These are phyloP conservation scores for Endothia cerciana DNA, from an alignment of 2,329 filamentous ascomycete genomes.

Conservation along the genomic window DNA sequence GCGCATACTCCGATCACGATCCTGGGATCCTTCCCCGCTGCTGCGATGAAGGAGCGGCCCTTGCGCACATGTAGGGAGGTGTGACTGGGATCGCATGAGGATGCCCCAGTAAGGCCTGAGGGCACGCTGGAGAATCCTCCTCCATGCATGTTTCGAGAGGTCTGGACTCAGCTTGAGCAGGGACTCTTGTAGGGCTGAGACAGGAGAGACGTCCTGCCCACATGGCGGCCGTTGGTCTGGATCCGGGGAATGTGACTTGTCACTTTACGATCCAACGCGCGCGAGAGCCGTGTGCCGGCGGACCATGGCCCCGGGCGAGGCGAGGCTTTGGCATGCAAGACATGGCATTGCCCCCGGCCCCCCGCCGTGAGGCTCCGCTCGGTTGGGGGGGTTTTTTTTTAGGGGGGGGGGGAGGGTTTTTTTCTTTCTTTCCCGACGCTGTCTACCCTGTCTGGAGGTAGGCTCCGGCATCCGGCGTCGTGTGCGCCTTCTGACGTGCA, in stretches of 20 bases:
- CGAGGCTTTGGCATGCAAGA: neutral
- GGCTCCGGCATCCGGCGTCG: no score
- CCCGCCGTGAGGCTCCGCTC: neutral
- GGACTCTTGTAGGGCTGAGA: conserved; percentile 4
- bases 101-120: neutral
- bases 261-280: neutral
- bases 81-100: neutral
- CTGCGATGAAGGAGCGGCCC: neutral
- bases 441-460: no score
- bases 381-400: neutral
- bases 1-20: neutral
- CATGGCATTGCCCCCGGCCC: neutral
- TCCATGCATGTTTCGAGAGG: neutral
- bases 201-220: neutral
- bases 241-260: conserved; percentile 12
- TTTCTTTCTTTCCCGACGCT: no score
- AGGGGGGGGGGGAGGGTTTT: no score
- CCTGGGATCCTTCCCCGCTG: neutral
- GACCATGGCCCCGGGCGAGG: no score
- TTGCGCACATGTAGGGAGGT: neutral
- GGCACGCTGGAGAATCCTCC: neutral
- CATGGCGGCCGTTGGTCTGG: neutral
- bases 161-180: neutral
- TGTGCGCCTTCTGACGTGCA: no score
- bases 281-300: neutral